A percentile compares a stretch with the other conserved stretches of the same genome.
phyloP scores from a whole-genome alignment of 1,284 basidiomycete genomes.

The Thecaphora frezii region DNA sequence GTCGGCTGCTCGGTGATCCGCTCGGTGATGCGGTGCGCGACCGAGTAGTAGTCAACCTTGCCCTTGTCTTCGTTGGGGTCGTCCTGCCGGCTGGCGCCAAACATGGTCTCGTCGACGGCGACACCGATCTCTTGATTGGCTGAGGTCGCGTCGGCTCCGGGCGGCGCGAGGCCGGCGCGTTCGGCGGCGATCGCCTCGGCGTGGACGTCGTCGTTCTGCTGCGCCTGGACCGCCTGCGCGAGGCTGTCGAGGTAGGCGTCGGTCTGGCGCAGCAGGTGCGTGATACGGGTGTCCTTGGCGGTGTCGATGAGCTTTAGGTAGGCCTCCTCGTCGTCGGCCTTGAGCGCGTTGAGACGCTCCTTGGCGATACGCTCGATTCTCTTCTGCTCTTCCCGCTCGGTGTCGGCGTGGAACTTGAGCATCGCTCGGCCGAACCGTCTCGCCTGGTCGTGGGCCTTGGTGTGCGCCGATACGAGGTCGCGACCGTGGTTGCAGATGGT shows the following conservation, averaged over 20 bases:
- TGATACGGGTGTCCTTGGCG: conserved; percentile 98
- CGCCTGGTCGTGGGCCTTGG: conserved; percentile 62
- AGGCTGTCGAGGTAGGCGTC: conserved; percentile 93
- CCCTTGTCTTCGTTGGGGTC: conserved; percentile 66
- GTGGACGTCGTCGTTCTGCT: conserved; percentile 75
- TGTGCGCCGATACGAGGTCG: conserved; percentile 69
- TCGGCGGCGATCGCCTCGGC: conserved; percentile 54
- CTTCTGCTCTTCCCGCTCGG: conserved; percentile 64
- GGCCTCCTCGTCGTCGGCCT: conserved; percentile 97
- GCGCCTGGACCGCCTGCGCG: conserved; percentile 88
- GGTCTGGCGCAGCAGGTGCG: conserved; percentile 90
- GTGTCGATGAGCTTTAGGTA: conserved; percentile 99
- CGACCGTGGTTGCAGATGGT: conserved; percentile 85
- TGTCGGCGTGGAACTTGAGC: conserved; percentile 62
- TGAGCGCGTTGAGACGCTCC: conserved; percentile 96
- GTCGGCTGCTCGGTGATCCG: conserved; percentile 79
- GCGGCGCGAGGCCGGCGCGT: conserved; percentile 19
- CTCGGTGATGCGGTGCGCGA: conserved; percentile 91
- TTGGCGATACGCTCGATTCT: conserved; percentile 93
- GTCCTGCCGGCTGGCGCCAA: conserved; percentile 75
- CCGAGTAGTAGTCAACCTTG: conserved; percentile 94
- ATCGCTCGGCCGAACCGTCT: conserved; percentile 63
- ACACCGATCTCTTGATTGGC: conserved; percentile 52
- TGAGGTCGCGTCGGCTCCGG: conserved; percentile 25
- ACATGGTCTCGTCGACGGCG: conserved; percentile 79